Evolutionary conservation across 768 basidiomycete genomes (phyloP), one percentile per base, ranked within the genome.

Genomic region (Daedaleopsis nitida): DNA sequence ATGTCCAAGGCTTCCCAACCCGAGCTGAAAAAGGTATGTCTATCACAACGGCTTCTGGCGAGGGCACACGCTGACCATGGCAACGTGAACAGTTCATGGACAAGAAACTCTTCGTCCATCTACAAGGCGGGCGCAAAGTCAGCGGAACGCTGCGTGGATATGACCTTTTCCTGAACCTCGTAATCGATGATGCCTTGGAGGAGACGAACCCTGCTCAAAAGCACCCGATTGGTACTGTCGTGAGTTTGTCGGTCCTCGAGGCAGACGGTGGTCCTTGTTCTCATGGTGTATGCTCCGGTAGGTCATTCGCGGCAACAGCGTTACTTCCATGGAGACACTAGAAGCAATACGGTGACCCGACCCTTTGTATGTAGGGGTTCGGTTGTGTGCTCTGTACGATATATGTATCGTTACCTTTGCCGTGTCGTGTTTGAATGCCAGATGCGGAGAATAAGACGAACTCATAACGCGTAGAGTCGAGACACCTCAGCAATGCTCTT

Each of bases 121-220:
- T 99, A 8, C 95, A 97, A 73, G 94, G 92, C 50, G 94, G 94
- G 57, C 89, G 96, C 70, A 94, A 93, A 84, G 92, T 99, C 70
- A 94, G 92, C 78, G 97, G 97, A 57, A 88, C 87, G 14, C 79
- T 99, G 53, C 89, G 97, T 64, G 97, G 97, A 55, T 99, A 97
- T 76, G 97, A 99, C 81, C 89, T 99, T 65, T 99, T 99, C 81
- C 80, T 99, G 73, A 99, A 99, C 76, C 83, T 99, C 42, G 97
- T 98, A 66, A 87, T 99, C 74, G 97, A 98, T 74, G 93, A 98
- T 71, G 92, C 94, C 11, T 74, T 89, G 68, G 97, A 99, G 76
- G 97, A 98, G 79, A 86, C 88, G 0, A 87, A 86, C 5, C 89
- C 92, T 14, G 94, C 90, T 5, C 90, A 95, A 78, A 94, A 94